phyloP scores from a whole-genome alignment of 2,329 filamentous ascomycete species.

The Ascochyta rabiei region DNA sequence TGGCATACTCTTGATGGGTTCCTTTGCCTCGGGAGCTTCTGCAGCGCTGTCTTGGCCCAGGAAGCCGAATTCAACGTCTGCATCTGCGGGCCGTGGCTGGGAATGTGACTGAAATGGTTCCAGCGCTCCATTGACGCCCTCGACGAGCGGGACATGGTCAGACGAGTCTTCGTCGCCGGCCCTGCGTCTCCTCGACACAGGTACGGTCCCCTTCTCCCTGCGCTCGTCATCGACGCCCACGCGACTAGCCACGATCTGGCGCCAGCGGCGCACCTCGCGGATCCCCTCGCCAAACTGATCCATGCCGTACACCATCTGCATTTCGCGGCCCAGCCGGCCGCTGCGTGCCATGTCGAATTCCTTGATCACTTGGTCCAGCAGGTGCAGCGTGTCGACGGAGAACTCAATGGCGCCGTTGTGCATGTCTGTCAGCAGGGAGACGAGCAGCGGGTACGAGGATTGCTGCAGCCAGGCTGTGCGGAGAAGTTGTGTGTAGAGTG shows the following conservation, averaged over 20 bases:
- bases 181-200: conserved; percentile 1
- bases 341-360: conserved; percentile 29
- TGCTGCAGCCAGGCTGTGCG: conserved; percentile 66
- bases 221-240: conserved; percentile 27
- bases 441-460: conserved; percentile 62
- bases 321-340: conserved; percentile 34
- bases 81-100: background rate
- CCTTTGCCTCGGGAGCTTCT: background rate
- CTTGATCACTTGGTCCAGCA: conserved; percentile 46
- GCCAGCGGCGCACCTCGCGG: conserved; percentile 41
- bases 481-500: conserved; percentile 72
- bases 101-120: background rate
- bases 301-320: conserved; percentile 42
- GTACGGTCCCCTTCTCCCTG: conserved; percentile 9
- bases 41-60: background rate
- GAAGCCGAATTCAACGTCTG: background rate
- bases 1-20: background rate
- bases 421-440: conserved; percentile 70
- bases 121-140: background rate
- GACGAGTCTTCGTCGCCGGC: too few species aligned
- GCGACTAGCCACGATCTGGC: conserved; percentile 40
- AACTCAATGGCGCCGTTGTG: conserved; percentile 65
- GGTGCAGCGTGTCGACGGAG: conserved; percentile 54
- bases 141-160: conserved; percentile 8
- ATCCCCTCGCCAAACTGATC: conserved; percentile 43